phyloP scores from a whole-genome alignment of 2,329 filamentous ascomycete species.

The Orbilia blumenaviensis region DNA sequence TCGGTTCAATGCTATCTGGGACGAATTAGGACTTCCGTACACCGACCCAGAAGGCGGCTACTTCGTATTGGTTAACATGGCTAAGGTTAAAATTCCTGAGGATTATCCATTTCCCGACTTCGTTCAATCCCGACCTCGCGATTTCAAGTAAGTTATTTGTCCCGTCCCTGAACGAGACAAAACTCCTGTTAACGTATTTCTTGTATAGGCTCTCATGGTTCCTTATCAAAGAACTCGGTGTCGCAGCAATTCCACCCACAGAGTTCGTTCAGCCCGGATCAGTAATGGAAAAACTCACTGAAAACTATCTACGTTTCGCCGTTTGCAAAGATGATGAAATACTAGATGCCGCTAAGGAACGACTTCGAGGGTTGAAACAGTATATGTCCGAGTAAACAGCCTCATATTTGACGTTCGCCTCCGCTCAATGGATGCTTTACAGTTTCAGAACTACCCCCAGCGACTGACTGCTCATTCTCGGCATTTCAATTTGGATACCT shows the following conservation, averaged over 20 bases:
- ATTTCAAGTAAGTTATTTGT: conserved; percentile 74
- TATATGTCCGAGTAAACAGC: conserved; percentile 66
- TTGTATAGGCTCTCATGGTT: conserved; percentile 77
- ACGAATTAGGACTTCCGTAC: conserved; percentile 74
- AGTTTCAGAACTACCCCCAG: no score
- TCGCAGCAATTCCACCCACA: conserved; percentile 93
- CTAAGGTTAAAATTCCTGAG: conserved; percentile 81
- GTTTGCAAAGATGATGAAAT: conserved; percentile 95
- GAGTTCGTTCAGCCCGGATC: conserved; percentile 94
- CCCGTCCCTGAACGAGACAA: not conserved
- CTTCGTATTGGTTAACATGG: conserved; percentile 94
- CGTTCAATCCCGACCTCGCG: conserved; percentile 83
- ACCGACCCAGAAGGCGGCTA: conserved; percentile 96
- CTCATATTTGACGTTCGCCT: no score
- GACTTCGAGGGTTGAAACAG: conserved; percentile 76
- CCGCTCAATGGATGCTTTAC: no score
- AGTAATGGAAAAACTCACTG: conserved; percentile 74
- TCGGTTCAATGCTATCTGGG: conserved; percentile 82
- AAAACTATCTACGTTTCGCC: conserved; percentile 85
- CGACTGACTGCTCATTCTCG: not conserved
- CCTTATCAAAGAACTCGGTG: conserved; percentile 92
- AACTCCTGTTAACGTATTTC: not conserved
- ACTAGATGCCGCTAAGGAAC: conserved; percentile 78
- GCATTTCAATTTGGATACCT: not conserved
- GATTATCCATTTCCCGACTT: conserved; percentile 90